These are phyloP conservation scores for Aspergillus fischeri DNA, from an alignment of 2,329 filamentous ascomycete species.

Conservation along the genomic window DNA sequence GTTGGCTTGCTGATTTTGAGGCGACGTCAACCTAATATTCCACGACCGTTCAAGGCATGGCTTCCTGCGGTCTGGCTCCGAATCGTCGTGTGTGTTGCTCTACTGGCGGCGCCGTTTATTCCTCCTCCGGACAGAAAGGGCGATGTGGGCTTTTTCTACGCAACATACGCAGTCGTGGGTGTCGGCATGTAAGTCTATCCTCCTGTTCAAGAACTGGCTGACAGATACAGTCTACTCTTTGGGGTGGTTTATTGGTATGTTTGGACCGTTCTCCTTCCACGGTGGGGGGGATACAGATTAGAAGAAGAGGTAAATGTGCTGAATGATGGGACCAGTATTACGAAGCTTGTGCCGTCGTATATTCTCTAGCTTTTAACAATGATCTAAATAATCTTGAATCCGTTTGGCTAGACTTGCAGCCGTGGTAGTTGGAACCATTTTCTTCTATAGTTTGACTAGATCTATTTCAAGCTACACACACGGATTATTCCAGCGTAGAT, in stretches of 20 bases:
- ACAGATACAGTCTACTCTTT: conserved; percentile 48
- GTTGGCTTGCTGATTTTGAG: conserved; percentile 60
- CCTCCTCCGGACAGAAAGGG: conserved; percentile 49
- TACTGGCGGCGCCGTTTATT: conserved; percentile 61
- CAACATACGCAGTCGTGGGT: conserved; percentile 51
- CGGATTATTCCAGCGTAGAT: too few species aligned
- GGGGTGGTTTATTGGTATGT: conserved; percentile 65
- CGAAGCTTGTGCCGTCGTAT: conserved; percentile 46
- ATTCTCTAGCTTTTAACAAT: not conserved
- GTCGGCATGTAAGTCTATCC: conserved; percentile 38
- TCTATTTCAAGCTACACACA: too few species aligned
- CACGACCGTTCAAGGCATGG: conserved; percentile 64
- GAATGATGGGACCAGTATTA: conserved; percentile 64
- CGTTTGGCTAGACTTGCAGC: too few species aligned
- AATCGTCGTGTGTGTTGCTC: conserved; percentile 49
- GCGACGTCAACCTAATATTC: conserved; percentile 54
- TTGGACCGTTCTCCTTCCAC: conserved; percentile 60
- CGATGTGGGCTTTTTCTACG: conserved; percentile 48
- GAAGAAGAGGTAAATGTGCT: conserved; percentile 60
- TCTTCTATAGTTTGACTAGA: too few species aligned
- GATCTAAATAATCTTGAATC: not conserved
- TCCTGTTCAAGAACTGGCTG: conserved; percentile 4
- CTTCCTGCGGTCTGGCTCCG: conserved; percentile 55
- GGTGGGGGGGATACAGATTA: conserved; percentile 55
- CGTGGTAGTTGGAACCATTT: too few species aligned